Base-by-base conservation (phyloP, 2,329 filamentous ascomycete genomes). In the Aspergillus hortae region DNA sequence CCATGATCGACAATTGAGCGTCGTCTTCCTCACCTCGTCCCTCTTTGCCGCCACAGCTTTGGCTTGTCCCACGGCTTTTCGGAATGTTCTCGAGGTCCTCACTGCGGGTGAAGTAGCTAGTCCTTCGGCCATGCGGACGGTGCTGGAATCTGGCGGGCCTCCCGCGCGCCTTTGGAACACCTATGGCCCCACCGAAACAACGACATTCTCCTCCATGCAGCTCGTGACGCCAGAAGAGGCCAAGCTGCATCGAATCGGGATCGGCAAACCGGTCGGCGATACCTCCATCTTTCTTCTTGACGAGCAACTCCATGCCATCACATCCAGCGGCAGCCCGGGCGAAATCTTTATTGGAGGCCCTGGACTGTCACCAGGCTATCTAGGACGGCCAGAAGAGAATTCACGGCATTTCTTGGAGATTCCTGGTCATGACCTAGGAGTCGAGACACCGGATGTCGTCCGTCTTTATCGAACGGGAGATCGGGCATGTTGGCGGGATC, bases 391-490 rank as follows among this genome's bases (percentile, higher is more conserved):
- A 1, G 75, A 81, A 49, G 79, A 83, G 59, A 91, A 81, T 52
- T 71, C 79, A 52, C 73, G 82, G 58, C 91, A 92, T 69, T 94
- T 94, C 58, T 62, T 92, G 10, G 15, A 38, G 35, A 38, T 38
- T 3, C 15, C 35, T 17, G 14, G 35, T 1, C 14, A 15, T n/a
- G 15, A n/a, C 4, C 14, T 38, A n/a, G 35, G 46, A 4, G 10
- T 12, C 14, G 27, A 14, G 19, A 35, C 36, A 10, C 33, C 25
- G 32, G 46, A 48, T n/a, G 49, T 30, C 5, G 17, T 95, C 70
- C 79, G 89, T 23, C 72, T 95, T 46, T 95, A 95, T 70, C 74
- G 86, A 11, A 91, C 86, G 12, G 91, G 90, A 4, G 90, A 95
- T 67, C 73, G 95, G 2, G 90, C 90, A 2, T 76, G 82, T 46